Evolutionary conservation across 2,329 filamentous ascomycete genomes (phyloP).

Genomic region (Rhynchosporium secalis): DNA sequence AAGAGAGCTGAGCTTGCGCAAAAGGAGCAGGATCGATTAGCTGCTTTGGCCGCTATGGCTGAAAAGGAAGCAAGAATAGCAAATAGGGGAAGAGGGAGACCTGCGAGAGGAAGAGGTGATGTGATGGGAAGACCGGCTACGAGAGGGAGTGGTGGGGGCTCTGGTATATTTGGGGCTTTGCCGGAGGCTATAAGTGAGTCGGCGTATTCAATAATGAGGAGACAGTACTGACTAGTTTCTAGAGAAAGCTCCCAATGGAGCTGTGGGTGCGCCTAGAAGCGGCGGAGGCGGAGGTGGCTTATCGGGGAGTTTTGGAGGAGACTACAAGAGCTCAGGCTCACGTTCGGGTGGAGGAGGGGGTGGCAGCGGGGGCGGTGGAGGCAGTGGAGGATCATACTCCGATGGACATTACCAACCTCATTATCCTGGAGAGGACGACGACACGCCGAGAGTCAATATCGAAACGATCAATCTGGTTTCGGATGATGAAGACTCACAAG

Average conservation of each 20-base stretch:
- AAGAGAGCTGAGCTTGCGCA: constrained; percentile 33
- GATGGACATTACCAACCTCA: constrained; percentile 24
- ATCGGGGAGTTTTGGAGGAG: constrained; percentile 19
- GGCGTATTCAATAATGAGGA: neutral
- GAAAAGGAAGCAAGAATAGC: constrained; percentile 26
- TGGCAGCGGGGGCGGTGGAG: constrained; percentile 14
- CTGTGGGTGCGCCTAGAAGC: constrained; percentile 5
- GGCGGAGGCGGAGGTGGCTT: constrained; percentile 16
- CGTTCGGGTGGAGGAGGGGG: constrained; percentile 15
- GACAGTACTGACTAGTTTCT: neutral
- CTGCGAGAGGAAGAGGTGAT: constrained; percentile 38
- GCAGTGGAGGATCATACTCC: constrained; percentile 9
- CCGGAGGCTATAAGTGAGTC: constrained; percentile 34
- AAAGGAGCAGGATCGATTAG: constrained; percentile 23
- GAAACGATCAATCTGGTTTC: constrained; percentile 34
- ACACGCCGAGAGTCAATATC: constrained; percentile 35
- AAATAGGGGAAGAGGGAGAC: constrained; percentile 29
- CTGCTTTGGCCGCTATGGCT: constrained; percentile 19
- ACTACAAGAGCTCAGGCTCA: constrained; percentile 15
- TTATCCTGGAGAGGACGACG: constrained; percentile 36
- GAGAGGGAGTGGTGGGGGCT: constrained; percentile 16
- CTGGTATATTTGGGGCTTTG: constrained; percentile 30
- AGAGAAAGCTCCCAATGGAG: constrained; percentile 14
- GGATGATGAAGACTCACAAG: constrained; percentile 24
- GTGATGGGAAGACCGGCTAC: constrained; percentile 35